Evolutionary conservation across 2,329 filamentous ascomycete genomes (phyloP), one percentile per base, ranked within the genome.

Genomic region (Aspergillus aculeatinus): DNA sequence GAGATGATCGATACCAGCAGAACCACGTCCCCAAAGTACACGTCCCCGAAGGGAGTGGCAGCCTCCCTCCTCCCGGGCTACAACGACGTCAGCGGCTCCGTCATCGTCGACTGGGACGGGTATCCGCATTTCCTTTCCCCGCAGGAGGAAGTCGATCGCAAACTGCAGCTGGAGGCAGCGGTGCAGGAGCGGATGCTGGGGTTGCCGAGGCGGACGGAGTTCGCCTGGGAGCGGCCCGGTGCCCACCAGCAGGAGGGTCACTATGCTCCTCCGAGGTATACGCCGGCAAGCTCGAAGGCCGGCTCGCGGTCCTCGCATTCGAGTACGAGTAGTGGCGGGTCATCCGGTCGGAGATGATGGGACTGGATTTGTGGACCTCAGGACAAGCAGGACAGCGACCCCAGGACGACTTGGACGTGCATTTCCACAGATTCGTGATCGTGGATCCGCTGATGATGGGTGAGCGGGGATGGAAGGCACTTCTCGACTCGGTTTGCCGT

Each of bases 181-280:
- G 69, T 71, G 16, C 62, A 62, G 9, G 69, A 71, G 54, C 62
- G 62, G 16, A 71, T 71, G 69, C 12, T 70, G 39, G 68, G 69
- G 2, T 52, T 70, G 12, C 65, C 66, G 11, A 58, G 61, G 6
- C 63, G 54, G 25, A 70, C 66, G 5, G 57, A 63, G 11, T 71
- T 70, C n/a, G 52, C 42, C 14, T 69, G 67, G 67, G 62, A 65
- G n/a, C 51, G 35, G 11, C 51, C 65, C 52, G 48, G 1, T 51
- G 51, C 9, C 47, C 58, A n/a, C 27, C 52, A 11, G 21, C 21
- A 10, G 21, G 39, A 9, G 27, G 23, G 12, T 55, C 42, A 19
- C 23, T 35, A 16, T 12, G 14, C 49, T 2, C 55, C 66, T 23
- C 66, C 66, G 27, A 42, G 49, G 10, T 69, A 69, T 55, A 59